phyloP scores from a whole-genome alignment of 164 flowering plant genomes.

The Platanus orientalis region DNA sequence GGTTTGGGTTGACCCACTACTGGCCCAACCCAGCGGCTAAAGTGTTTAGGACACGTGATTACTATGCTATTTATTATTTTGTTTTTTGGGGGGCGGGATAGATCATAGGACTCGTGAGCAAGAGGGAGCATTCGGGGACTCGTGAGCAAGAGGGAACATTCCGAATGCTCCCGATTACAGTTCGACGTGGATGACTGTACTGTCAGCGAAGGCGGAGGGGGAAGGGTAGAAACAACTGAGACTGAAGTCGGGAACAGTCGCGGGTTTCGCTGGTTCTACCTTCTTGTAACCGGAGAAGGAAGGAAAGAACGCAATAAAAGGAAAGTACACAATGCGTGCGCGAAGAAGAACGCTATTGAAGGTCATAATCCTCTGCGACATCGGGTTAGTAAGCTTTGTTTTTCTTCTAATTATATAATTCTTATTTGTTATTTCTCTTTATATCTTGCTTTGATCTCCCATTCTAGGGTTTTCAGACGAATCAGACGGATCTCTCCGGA shows the following conservation, averaged over 20 bases:
- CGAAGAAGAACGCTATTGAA: constrained; percentile 28
- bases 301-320: background rate
- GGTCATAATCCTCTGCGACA: constrained; percentile 33
- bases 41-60: too few relatives aligned
- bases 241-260: background rate
- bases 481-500: constrained; percentile 2
- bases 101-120: too few relatives aligned
- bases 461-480: constrained; percentile 14
- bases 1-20: too few relatives aligned
- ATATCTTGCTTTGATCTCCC: background rate
- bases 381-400: constrained; percentile 22
- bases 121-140: too few relatives aligned
- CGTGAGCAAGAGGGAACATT: too few relatives aligned
- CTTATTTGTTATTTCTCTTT: background rate
- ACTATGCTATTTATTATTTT: too few relatives aligned
- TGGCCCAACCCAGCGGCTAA: too few relatives aligned
- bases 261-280: background rate
- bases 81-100: too few relatives aligned
- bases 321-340: constrained; percentile 20
- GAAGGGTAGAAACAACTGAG: background rate
- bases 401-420: background rate
- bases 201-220: too few relatives aligned
- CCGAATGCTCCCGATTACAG: too few relatives aligned
- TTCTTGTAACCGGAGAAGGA: background rate
- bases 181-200: too few relatives aligned